phyloP scores from a whole-genome alignment of 2,329 filamentous ascomycete species.

The Sphaerostilbella broomeana region DNA sequence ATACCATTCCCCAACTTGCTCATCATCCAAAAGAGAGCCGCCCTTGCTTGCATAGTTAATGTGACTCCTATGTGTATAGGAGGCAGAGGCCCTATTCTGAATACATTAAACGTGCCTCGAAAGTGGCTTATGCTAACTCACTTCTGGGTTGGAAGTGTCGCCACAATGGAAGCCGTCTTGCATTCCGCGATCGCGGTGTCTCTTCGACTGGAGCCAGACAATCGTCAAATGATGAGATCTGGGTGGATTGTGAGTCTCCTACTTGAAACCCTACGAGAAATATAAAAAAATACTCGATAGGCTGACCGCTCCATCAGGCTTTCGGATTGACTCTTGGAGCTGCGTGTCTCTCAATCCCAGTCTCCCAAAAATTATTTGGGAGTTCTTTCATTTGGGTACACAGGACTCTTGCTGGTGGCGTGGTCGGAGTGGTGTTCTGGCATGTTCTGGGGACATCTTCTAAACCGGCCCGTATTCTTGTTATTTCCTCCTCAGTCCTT shows the following conservation, averaged over 20 bases:
- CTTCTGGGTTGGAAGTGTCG: not conserved
- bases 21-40: constrained; percentile 6
- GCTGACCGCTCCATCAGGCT: no score
- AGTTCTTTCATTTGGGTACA: constrained; percentile 6
- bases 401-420: constrained; percentile 1
- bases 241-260: no score
- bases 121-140: not conserved
- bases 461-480: not conserved
- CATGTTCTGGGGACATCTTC: constrained; percentile 2
- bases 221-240: no score
- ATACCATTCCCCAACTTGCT: constrained; percentile 2
- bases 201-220: not conserved
- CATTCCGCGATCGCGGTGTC: not conserved
- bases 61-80: constrained; percentile 6
- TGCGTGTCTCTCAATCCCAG: not conserved
- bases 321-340: no score
- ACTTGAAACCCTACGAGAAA: no score
- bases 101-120: constrained; percentile 9
- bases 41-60: constrained; percentile 6
- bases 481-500: constrained; percentile 4
- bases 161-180: constrained; percentile 1
- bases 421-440: constrained; percentile 1
- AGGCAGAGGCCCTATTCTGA: constrained; percentile 1
- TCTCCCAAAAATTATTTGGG: not conserved
- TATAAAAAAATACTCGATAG: no score